Conservation (phyloP, 495 filamentous ascomycete species). For the Hypoxylon lienhwacheense region DNA sequence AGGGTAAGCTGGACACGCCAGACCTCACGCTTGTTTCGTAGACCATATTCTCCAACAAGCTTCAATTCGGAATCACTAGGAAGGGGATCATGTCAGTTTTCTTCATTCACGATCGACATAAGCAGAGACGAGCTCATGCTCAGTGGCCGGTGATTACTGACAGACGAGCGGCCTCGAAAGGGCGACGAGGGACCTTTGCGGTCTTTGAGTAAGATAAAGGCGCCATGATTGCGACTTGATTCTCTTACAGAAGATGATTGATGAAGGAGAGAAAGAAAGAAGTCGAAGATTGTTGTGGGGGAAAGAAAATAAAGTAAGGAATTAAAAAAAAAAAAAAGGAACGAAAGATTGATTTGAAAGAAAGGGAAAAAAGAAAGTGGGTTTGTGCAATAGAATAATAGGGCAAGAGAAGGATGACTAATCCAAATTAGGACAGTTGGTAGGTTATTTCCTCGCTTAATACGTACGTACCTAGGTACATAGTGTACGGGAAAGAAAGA, state of each 20-base stretch:
- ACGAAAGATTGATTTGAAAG: constrained; percentile 33
- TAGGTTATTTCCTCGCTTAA: constrained; percentile 38
- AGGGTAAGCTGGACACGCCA: constrained; percentile 99
- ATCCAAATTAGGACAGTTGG: constrained; percentile 1
- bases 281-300: constrained; percentile 47
- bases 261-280: constrained; percentile 24
- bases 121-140: constrained; percentile 95
- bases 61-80: constrained; percentile 96
- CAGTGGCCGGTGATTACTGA: constrained; percentile 95
- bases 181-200: constrained; percentile 84
- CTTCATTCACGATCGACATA: constrained; percentile 76
- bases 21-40: constrained; percentile 99
- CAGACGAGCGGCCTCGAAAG: constrained; percentile 99
- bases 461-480: constrained; percentile 5
- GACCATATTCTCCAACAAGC: constrained; percentile 98
- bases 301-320: constrained; percentile 30
- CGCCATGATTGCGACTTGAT: constrained; percentile 45
- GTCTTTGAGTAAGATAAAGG: constrained; percentile 90
- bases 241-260: constrained; percentile 28
- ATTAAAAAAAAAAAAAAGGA: constrained; percentile 40
- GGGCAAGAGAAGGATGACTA: constrained; percentile 34
- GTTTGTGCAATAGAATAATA: constrained; percentile 46
- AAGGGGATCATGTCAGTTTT: constrained; percentile 51
- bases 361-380: constrained; percentile 38
- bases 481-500: too few species aligned